Percentiles rank a stretch among this genome's conserved stretches.
phyloP scores from a whole-genome alignment of 2,329 filamentous ascomycete genomes.

The Parastagonospora nodorum region DNA sequence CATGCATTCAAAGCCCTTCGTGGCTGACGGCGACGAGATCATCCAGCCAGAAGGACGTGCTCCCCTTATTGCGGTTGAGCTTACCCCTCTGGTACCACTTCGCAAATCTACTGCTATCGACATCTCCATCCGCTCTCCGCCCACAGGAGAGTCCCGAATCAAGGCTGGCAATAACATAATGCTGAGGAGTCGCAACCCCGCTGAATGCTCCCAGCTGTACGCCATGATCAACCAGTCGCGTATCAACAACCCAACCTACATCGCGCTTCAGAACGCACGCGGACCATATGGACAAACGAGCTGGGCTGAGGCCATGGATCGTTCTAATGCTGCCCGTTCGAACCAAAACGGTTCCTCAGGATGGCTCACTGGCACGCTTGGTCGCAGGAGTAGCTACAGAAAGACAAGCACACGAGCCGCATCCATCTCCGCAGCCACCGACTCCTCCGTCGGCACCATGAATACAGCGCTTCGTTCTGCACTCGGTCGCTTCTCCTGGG shows the following conservation, averaged over 20 bases:
- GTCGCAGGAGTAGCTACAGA: conserved; percentile 61
- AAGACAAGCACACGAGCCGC: conserved; percentile 58
- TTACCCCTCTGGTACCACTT: conserved; percentile 89
- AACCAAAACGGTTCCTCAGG: conserved; percentile 48
- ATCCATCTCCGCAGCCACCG: conserved; percentile 67
- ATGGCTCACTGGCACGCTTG: conserved; percentile 54
- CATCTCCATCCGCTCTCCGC: conserved; percentile 89
- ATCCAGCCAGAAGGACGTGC: conserved; percentile 44
- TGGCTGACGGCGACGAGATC: conserved; percentile 48
- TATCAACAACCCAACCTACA: conserved; percentile 91
- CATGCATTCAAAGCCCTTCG: conserved; percentile 50
- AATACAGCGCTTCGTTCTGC: conserved; percentile 75
- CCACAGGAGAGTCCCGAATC: conserved; percentile 73
- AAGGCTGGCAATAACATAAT: conserved; percentile 78
- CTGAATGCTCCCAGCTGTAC: conserved; percentile 83
- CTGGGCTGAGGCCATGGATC: conserved; percentile 59
- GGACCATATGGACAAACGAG: conserved; percentile 54
- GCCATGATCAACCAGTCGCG: conserved; percentile 84
- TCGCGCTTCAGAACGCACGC: conserved; percentile 75
- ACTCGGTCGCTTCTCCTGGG: conserved; percentile 72
- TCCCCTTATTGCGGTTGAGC: conserved; percentile 73
- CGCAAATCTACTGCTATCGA: conserved; percentile 90
- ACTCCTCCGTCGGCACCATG: conserved; percentile 76
- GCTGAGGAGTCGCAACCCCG: conserved; percentile 78
- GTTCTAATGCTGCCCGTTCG: conserved; percentile 53